Evolutionary conservation across 352 stramenopile genomes (phyloP).

Genomic region (Globisporangium radiosum): DNA sequence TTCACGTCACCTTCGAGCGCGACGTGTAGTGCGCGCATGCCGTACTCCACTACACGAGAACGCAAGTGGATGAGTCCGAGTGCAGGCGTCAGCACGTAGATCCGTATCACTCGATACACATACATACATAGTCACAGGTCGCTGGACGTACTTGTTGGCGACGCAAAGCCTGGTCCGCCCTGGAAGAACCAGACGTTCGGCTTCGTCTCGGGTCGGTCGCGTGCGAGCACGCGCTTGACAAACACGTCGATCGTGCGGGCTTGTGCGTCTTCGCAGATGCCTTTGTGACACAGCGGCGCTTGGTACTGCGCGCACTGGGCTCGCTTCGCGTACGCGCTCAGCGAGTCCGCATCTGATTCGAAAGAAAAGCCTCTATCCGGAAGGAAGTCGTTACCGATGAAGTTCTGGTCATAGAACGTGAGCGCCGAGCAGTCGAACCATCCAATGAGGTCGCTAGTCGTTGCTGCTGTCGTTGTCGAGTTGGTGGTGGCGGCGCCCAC

Average conservation of each 20-base stretch:
- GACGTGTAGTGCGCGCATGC: constrained; percentile 24
- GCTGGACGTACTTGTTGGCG: constrained; percentile 23
- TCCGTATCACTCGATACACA: background rate
- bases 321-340: no score
- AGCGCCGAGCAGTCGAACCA: constrained; percentile 2
- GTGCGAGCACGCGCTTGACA: constrained; percentile 28
- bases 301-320: constrained; percentile 11
- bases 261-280: constrained; percentile 10
- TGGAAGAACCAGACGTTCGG: constrained; percentile 41
- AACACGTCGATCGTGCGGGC: constrained; percentile 17
- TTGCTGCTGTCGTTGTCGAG: no score
- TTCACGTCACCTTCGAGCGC: constrained; percentile 25
- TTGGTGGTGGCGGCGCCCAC: no score
- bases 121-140: background rate
- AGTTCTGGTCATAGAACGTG: background rate
- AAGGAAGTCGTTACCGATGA: background rate
- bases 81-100: background rate
- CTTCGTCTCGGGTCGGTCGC: constrained; percentile 9
- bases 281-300: constrained; percentile 15
- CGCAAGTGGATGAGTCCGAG: no score
- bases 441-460: background rate
- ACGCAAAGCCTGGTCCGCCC: constrained; percentile 29
- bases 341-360: no score
- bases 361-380: no score
- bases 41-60: constrained; percentile 22